Conservation (phyloP, 306 rosid genomes). For the Geum urbanum region DNA sequence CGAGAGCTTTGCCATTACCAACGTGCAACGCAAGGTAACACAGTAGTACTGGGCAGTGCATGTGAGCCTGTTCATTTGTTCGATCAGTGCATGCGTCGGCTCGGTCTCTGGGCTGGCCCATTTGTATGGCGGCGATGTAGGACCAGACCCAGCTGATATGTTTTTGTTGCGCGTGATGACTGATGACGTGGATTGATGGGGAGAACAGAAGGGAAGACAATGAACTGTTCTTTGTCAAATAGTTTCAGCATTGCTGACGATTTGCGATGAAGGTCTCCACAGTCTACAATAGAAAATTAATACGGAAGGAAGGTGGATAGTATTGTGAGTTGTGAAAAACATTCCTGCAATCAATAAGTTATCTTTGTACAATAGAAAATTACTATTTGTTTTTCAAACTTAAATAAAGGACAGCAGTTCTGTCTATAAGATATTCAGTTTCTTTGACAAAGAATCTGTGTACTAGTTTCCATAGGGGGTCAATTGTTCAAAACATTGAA, state of each 20-base stretch:
- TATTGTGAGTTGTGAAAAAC: neutral
- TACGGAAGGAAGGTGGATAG: too few relatives aligned
- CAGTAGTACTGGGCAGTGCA: constrained; percentile 44
- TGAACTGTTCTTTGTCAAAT: too few relatives aligned
- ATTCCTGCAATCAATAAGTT: neutral
- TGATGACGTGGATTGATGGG: neutral
- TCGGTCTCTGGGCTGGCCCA: constrained; percentile 66
- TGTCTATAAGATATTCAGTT: neutral
- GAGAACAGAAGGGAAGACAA: neutral
- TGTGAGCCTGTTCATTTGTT: constrained; percentile 39
- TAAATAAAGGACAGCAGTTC: neutral
- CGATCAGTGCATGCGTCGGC: constrained; percentile 57
- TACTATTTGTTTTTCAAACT: neutral
- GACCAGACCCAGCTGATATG: constrained; percentile 61
- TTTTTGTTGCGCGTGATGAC: neutral
- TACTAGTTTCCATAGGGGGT: neutral
- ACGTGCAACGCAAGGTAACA: constrained; percentile 67
- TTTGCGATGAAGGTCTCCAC: too few relatives aligned
- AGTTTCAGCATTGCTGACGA: too few relatives aligned
- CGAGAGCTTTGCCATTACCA: constrained; percentile 79
- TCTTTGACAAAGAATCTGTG: neutral
- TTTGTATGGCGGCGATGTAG: constrained; percentile 51
- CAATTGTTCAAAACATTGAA: neutral
- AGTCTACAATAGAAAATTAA: too few relatives aligned
- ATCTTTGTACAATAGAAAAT: neutral